Conservation (phyloP, 805 yeast genomes). For the Pichia rugopelliculosa region DNA sequence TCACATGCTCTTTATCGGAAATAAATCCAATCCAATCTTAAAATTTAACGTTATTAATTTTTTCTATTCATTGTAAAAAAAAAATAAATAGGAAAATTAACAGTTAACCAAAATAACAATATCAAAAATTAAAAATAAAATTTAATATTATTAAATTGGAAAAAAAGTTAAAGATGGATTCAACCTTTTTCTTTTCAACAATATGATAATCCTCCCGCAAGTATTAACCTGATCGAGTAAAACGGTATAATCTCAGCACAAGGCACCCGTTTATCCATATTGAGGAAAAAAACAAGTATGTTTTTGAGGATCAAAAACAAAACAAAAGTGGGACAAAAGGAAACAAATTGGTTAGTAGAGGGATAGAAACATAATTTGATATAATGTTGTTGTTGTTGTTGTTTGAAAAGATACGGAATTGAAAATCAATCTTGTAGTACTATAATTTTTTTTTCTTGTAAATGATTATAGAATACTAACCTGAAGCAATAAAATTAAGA, state of each 20-base stretch:
- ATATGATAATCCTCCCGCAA: slow-evolving; percentile 68
- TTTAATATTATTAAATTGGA: background rate
- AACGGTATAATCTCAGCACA: slow-evolving; percentile 68
- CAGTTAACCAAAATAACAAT: background rate
- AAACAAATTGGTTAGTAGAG: background rate
- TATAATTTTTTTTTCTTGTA: background rate
- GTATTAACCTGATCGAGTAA: slow-evolving; percentile 76
- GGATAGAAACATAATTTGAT: background rate
- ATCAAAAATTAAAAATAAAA: background rate
- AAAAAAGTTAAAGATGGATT: slow-evolving; percentile 4
- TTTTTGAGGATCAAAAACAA: background rate
- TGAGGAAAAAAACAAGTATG: slow-evolving; percentile 17
- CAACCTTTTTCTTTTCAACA: slow-evolving; percentile 25
- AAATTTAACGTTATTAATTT: too few relatives aligned
- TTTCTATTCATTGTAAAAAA: too few relatives aligned
- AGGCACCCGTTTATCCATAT: slow-evolving; percentile 43
- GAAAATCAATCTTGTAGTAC: background rate
- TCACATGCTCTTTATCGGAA: too few relatives aligned
- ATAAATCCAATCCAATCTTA: too few relatives aligned
- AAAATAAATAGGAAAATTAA: background rate
- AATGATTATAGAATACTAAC: slow-evolving; percentile 39
- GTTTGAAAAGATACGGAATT: slow-evolving; percentile 2
- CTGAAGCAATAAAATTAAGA: slow-evolving; percentile 84
- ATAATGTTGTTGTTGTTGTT: background rate
- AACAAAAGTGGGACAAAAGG: background rate